Evolutionary conservation across 768 basidiomycete species (phyloP).

Genomic region (Saitozyma sp.): DNA sequence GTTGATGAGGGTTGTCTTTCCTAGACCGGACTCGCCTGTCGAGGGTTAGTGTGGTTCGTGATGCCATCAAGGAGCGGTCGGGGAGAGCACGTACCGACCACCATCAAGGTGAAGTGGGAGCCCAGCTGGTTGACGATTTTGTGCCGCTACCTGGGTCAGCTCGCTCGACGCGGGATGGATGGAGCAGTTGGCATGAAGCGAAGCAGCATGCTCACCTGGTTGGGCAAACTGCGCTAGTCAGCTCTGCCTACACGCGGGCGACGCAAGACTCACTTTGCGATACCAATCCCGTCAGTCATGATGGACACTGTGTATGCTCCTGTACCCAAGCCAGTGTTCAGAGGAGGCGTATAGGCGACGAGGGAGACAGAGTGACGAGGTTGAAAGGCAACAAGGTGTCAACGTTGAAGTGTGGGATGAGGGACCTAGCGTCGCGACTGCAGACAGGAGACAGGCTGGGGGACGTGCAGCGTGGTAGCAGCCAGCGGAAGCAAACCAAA

Average conservation of each 20-base stretch:
- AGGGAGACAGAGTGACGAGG: too few relatives aligned
- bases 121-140: constrained; percentile 98
- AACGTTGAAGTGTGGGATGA: too few relatives aligned
- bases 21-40: constrained; percentile 90
- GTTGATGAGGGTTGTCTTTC: constrained; percentile 97
- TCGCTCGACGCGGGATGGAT: background rate
- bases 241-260: constrained; percentile 1
- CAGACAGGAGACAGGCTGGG: too few relatives aligned
- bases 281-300: constrained; percentile 51
- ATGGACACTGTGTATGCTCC: constrained; percentile 4
- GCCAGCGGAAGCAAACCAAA: too few relatives aligned
- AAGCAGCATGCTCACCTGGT: constrained; percentile 68
- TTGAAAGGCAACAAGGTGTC: too few relatives aligned
- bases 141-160: constrained; percentile 68
- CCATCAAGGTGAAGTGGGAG: constrained; percentile 98
- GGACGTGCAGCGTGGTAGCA: too few relatives aligned
- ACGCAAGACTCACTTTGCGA: constrained; percentile 45
- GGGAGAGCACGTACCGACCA: constrained; percentile 70
- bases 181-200: background rate
- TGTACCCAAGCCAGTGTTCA: background rate
- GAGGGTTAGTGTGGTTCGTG: background rate
- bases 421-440: too few relatives aligned
- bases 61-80: background rate
- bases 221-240: constrained; percentile 71
- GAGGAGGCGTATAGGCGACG: background rate